Evolutionary conservation across 192 early-diverging fungal species (phyloP).

Genomic region (Coemansia sp.): DNA sequence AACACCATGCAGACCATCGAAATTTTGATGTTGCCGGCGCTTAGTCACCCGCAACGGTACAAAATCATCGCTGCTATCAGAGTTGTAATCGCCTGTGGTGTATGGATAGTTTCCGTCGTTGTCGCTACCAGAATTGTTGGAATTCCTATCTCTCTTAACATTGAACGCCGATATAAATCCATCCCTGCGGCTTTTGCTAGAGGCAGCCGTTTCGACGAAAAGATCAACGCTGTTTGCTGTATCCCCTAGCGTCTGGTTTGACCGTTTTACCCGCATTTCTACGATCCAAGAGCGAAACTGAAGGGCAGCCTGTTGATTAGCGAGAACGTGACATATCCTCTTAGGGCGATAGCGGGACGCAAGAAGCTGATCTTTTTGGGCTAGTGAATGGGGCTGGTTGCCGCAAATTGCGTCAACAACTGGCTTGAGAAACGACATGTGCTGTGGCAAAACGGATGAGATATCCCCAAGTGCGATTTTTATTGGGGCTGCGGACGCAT

Average conservation of each 20-base stretch:
- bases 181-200: neutral
- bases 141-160: neutral
- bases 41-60: constrained; percentile 10
- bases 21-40: neutral
- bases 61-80: constrained; percentile 44
- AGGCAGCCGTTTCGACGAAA: neutral
- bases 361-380: constrained; percentile 19
- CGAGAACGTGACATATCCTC: constrained; percentile 31
- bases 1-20: constrained; percentile 24
- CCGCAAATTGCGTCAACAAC: constrained; percentile 20
- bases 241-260: neutral
- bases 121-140: neutral
- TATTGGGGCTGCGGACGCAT: neutral
- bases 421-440: constrained; percentile 32
- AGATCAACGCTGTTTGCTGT: neutral
- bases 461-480: neutral
- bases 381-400: neutral
- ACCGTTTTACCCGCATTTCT: constrained; percentile 39
- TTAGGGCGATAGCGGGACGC: constrained; percentile 38
- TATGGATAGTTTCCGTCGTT: neutral
- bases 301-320: constrained; percentile 25
- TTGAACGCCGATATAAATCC: neutral
- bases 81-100: neutral
- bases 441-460: constrained; percentile 14
- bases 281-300: constrained; percentile 50